Evolutionary conservation across 2,329 filamentous ascomycete species (phyloP).

Genomic region (Sphaerostilbella broomeana): DNA sequence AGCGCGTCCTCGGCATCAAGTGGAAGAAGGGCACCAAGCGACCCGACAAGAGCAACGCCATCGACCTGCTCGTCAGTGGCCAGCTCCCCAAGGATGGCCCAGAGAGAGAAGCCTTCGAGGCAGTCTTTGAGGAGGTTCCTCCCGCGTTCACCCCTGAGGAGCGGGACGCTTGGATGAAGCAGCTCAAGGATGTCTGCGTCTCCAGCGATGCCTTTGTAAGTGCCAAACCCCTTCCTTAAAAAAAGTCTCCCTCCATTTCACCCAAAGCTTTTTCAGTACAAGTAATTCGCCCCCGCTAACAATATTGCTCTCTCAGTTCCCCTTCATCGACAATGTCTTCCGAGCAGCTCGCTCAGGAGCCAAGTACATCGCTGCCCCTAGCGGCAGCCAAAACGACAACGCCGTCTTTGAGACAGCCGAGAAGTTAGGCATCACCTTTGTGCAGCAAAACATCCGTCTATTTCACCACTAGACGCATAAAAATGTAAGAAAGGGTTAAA

Average conservation of each 20-base stretch:
- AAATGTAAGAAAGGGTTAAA: slow-evolving; percentile 5
- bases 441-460: slow-evolving; percentile 87
- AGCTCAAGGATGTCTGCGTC: slow-evolving; percentile 75
- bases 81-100: slow-evolving; percentile 76
- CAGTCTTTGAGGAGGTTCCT: slow-evolving; percentile 84
- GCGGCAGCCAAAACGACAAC: slow-evolving; percentile 78
- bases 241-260: not conserved
- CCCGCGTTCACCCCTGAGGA: slow-evolving; percentile 75
- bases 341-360: slow-evolving; percentile 79
- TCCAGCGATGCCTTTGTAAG: slow-evolving; percentile 93
- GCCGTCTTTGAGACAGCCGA: slow-evolving; percentile 84
- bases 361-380: slow-evolving; percentile 93
- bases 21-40: slow-evolving; percentile 98
- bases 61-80: slow-evolving; percentile 88
- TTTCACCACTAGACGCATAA: slow-evolving; percentile 75
- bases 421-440: slow-evolving; percentile 86
- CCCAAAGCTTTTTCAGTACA: not conserved
- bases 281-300: too few species aligned
- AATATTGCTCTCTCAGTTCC: slow-evolving; percentile 80
- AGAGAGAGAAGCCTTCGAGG: slow-evolving; percentile 82
- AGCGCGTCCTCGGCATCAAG: slow-evolving; percentile 77
- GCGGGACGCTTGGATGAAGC: slow-evolving; percentile 75
- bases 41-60: slow-evolving; percentile 95
- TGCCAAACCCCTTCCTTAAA: not conserved
- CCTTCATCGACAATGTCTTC: slow-evolving; percentile 97